A percentile compares a stretch with the other conserved stretches of the same genome.
phyloP scores from a whole-genome alignment of 345 rosid species.

The Eucalyptus brandiana region DNA sequence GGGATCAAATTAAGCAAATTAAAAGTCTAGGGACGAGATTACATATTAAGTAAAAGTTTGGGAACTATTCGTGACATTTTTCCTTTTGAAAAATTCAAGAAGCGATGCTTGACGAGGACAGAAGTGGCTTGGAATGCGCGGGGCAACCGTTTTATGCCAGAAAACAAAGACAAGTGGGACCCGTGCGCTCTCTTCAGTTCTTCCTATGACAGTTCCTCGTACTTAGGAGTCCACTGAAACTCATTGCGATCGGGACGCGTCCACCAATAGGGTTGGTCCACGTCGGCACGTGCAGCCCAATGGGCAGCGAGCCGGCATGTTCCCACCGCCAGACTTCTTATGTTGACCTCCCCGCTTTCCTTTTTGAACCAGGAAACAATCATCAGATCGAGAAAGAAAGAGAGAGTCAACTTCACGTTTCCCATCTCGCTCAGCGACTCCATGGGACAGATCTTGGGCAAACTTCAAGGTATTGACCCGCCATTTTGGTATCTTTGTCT shows the following conservation, averaged over 20 bases:
- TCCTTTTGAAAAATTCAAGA: neutral
- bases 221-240: neutral
- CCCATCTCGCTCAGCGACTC: neutral
- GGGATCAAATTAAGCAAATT: too few species aligned
- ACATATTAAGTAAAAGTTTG: too few species aligned
- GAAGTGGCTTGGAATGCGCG: neutral
- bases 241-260: neutral
- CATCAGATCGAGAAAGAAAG: neutral
- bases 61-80: too few species aligned
- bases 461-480: constrained; percentile 30
- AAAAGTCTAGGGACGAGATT: too few species aligned
- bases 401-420: neutral
- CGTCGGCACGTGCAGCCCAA: neutral
- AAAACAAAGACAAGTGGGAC: neutral
- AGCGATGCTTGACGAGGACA: neutral
- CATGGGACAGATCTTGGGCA: constrained; percentile 75
- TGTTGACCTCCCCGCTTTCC: neutral
- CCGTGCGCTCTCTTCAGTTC: neutral
- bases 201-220: neutral
- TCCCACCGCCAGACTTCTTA: neutral
- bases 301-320: neutral
- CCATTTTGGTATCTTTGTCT: neutral
- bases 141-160: too few species aligned
- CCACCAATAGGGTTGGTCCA: neutral
- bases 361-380: neutral